Conservation (phyloP, 2,329 filamentous ascomycete species). For the Dothistroma septosporum region DNA sequence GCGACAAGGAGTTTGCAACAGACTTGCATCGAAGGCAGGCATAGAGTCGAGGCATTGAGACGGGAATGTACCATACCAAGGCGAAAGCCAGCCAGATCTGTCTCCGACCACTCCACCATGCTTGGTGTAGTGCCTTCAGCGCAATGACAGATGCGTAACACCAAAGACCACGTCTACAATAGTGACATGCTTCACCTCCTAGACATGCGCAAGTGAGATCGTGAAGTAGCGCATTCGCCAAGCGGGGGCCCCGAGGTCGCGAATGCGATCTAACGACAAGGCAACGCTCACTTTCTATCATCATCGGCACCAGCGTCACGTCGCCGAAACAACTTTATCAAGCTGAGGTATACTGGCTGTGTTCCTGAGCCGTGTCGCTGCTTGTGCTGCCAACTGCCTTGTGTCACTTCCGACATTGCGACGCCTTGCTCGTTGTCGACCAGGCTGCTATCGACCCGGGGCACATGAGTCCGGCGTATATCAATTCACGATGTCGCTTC, state of each 20-base stretch:
- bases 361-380: too few relatives aligned
- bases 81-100: background rate
- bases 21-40: slow-evolving; percentile 13
- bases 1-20: slow-evolving; percentile 11
- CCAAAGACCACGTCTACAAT: background rate
- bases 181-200: slow-evolving; percentile 3
- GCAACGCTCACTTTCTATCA: background rate
- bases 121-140: background rate
- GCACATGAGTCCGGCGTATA: background rate
- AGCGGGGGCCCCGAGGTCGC: slow-evolving; percentile 3
- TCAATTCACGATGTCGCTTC: slow-evolving; percentile 45
- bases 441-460: background rate
- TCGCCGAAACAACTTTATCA: too few relatives aligned
- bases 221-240: slow-evolving; percentile 1
- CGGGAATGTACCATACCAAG: slow-evolving; percentile 16
- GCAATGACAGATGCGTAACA: background rate
- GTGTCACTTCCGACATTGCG: too few relatives aligned
- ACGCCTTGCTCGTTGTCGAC: too few relatives aligned
- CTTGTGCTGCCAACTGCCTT: too few relatives aligned
- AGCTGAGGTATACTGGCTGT: too few relatives aligned
- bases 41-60: slow-evolving; percentile 19
- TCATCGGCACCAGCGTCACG: background rate
- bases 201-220: background rate
- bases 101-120: background rate
- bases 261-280: background rate